Evolutionary conservation across 2,329 filamentous ascomycete genomes (phyloP), one percentile per base, ranked within the genome.

Genomic region (Aspergillus flavus): DNA sequence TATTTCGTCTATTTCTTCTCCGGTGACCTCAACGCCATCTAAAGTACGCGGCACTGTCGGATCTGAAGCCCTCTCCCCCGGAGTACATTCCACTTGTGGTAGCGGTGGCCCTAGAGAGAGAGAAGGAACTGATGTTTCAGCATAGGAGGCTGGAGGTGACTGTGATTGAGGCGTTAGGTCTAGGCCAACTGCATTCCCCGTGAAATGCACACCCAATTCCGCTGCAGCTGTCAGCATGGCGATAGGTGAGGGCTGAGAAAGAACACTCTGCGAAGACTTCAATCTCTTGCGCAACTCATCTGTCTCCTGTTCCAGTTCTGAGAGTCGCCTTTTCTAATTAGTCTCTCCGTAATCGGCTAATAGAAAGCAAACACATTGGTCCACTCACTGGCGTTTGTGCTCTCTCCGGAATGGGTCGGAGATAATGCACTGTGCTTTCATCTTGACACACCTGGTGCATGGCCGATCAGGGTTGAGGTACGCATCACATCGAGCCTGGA

Each of bases 371-470:
- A 30, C 1, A 2, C 12, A 10, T 2, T 2, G n/a, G n/a, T 21
- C 9, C 12, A 66, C 75, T 28, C 68, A 78, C 75, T 76, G 74
- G 55, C 79, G 76, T 63, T 81, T 81, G 61, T 80, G 76, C 61
- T 81, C 78, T 58, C 79, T 69, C 50, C 75, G 79, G 70, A 81
- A 81, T 5, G 75, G 76, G 28, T 79, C 78, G 1, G 78, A 80
- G n/a, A 81, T 73, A 32, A 77, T 69, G 61, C 79, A 81, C 23
- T 68, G 57, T 11, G 72, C 66, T 45, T 73, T 71, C 62, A 79
- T 72, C 61, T 76, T 80, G 26, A 68, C 69, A 62, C 79, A 81
- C 59, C 79, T 72, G 36, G 74, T 69, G 63, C 79, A 81, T 16
- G 78, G 75, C 30, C 73, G 65, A 46, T 70, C 71, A 7, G 72